These are phyloP conservation scores for Fusarium drepaniforme DNA, from an alignment of 2,329 filamentous ascomycete genomes.

Conservation along the genomic window DNA sequence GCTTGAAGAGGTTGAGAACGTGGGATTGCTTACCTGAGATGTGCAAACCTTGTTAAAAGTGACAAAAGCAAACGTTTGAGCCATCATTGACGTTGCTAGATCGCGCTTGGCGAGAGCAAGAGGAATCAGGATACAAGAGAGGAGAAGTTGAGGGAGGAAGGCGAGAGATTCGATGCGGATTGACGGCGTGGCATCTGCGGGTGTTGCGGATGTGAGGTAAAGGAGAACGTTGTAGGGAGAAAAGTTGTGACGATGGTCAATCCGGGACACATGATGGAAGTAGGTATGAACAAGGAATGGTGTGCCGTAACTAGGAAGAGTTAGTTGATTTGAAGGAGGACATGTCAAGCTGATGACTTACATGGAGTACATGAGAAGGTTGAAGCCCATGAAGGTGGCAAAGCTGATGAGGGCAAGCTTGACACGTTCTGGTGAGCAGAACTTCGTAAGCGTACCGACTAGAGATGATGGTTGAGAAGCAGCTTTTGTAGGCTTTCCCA, in stretches of 20 bases:
- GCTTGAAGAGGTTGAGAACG: not conserved
- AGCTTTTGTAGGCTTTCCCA: constrained; percentile 42
- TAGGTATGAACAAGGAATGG: constrained; percentile 92
- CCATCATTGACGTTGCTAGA: constrained; percentile 86
- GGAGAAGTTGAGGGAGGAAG: constrained; percentile 87
- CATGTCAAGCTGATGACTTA: constrained; percentile 55
- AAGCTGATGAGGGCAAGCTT: constrained; percentile 74
- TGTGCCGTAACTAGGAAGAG: constrained; percentile 73
- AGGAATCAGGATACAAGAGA: constrained; percentile 83
- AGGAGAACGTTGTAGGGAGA: constrained; percentile 94
- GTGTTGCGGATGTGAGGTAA: constrained; percentile 82
- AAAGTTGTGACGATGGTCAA: constrained; percentile 98
- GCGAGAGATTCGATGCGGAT: constrained; percentile 80
- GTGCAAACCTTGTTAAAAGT: constrained; percentile 99
- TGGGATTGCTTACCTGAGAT: constrained; percentile 78
- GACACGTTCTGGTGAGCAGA: constrained; percentile 67
- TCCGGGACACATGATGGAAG: constrained; percentile 90
- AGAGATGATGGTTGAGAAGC: constrained; percentile 30
- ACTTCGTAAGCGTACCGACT: constrained; percentile 49
- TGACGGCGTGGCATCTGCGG: constrained; percentile 49
- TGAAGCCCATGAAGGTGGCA: constrained; percentile 78
- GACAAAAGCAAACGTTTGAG: constrained; percentile 97
- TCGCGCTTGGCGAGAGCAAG: constrained; percentile 83
- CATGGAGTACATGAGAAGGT: constrained; percentile 81
- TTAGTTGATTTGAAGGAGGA: not conserved